phyloP scores from a whole-genome alignment of 768 basidiomycete species.

The Suillus alpinus region DNA sequence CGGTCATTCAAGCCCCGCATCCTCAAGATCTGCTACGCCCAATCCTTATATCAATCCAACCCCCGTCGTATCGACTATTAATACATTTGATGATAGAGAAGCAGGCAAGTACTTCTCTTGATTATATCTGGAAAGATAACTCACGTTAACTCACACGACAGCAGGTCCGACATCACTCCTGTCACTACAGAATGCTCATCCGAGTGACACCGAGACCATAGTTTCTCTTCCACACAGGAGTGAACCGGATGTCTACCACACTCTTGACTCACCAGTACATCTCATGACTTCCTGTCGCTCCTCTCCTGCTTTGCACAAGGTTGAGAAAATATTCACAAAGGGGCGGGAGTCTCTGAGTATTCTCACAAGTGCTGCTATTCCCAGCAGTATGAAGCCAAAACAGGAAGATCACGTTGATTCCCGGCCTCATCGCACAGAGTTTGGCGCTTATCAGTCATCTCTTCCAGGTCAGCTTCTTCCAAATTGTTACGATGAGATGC shows the following conservation, averaged over 20 bases:
- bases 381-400: conserved; percentile 8
- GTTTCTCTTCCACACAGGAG: background rate
- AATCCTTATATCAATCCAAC: conserved; percentile 39
- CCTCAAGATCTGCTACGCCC: conserved; percentile 21
- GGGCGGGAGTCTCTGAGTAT: conserved; percentile 28
- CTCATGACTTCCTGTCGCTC: conserved; percentile 14
- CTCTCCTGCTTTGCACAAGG: conserved; percentile 27
- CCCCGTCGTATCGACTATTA: conserved; percentile 19
- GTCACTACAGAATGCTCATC: background rate
- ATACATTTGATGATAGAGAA: conserved; percentile 8
- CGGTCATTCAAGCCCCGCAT: conserved; percentile 7
- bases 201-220: background rate
- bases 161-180: background rate
- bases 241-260: background rate
- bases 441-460: conserved; percentile 11
- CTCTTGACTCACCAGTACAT: background rate
- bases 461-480: conserved; percentile 21
- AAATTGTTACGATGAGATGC: background rate
- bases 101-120: conserved; percentile 13
- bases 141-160: background rate
- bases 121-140: background rate
- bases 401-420: conserved; percentile 12
- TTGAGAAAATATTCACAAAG: conserved; percentile 32
- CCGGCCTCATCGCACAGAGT: conserved; percentile 14
- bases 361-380: conserved; percentile 20